A percentile compares a stretch with the other conserved stretches of the same genome.
Conservation (phyloP, 2,329 filamentous ascomycete genomes). For the Colletotrichum simmondsii region DNA sequence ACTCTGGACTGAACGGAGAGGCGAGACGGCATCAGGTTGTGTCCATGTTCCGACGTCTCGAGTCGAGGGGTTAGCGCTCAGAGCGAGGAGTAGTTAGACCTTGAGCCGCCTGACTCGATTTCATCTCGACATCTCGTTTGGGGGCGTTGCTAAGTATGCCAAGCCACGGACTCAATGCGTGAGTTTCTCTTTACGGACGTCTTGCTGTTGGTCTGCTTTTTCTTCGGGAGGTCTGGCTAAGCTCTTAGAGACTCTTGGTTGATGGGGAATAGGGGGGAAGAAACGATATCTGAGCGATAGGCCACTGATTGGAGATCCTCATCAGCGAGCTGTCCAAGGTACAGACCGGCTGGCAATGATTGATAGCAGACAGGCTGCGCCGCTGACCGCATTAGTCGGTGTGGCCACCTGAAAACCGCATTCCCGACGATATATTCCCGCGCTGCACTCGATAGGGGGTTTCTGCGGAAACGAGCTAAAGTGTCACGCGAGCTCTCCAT, state of each 20-base stretch:
- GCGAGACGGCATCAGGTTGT: conserved; percentile 21
- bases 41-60: conserved; percentile 31
- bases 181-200: conserved; percentile 15
- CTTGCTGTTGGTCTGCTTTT: background rate
- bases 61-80: conserved; percentile 2
- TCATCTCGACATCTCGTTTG: background rate
- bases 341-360: conserved; percentile 12
- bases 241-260: background rate
- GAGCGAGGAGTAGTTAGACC: background rate
- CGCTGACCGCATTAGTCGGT: conserved; percentile 23
- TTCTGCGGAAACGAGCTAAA: conserved; percentile 9
- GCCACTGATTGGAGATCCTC: conserved; percentile 14
- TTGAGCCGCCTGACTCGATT: conserved; percentile 24
- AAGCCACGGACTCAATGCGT: conserved; percentile 20
- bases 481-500: conserved; percentile 10
- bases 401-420: conserved; percentile 11
- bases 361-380: conserved; percentile 12
- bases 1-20: background rate
- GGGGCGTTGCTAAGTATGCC: conserved; percentile 6
- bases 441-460: conserved; percentile 25
- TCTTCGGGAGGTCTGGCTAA: background rate
- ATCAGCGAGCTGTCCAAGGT: conserved; percentile 12
- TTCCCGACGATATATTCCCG: conserved; percentile 11
- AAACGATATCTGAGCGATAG: conserved; percentile 16
- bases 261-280: background rate